Evolutionary conservation across 768 basidiomycete genomes (phyloP), one percentile per base, ranked within the genome.

Genomic region (Rossbeevera mucosa): DNA sequence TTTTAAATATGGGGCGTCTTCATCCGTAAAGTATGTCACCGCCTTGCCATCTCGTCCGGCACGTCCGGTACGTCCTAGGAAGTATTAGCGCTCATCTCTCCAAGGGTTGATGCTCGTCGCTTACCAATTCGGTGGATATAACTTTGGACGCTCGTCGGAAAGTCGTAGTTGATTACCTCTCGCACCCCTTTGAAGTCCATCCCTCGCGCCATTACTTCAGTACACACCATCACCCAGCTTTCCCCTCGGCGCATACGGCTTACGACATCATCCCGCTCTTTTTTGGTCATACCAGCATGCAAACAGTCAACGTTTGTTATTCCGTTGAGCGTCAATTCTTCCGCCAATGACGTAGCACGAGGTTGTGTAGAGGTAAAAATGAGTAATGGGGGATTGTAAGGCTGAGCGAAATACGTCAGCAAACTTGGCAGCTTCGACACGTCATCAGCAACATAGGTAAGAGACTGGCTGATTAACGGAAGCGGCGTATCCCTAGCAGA

Each of bases 111-210:
- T 18, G 49, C 22, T 30, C 52, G 63, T 73, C 44, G 12, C 20
- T 14, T 31, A 86, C 91, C 95, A 47, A 99, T 96, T 21, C 96
- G 80, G 70, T 99, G 96, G 40, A 99, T 81, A 64, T 99, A 99
- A 63, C 90, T 94, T 68, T 95, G 93, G 2, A 95, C 87, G 50
- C 83, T 94, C 33, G 88, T 93, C 3, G 96, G 96, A 71, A 98
- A 97, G 71, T 97, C 95, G 62, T 90, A 94, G 69, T 97, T 99
- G 64, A 98, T 86, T 9, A 99, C 94, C 64, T 97, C 90, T 53
- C 85, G 77, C 47, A 95, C 83, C 9, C 94, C 94, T 67, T 87
- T 89, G 75, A 99, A 98, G 65, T 98, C 96, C 87, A 99, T 94
- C 3, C 96, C 96, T 59, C 96, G 81, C 21, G 92, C 93, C 91